A percentile compares a stretch with the other conserved stretches of the same genome.
These are phyloP conservation scores for rapeseed (Brassica napus) DNA, from an alignment of 345 rosid genomes.

Conservation along the genomic window DNA sequence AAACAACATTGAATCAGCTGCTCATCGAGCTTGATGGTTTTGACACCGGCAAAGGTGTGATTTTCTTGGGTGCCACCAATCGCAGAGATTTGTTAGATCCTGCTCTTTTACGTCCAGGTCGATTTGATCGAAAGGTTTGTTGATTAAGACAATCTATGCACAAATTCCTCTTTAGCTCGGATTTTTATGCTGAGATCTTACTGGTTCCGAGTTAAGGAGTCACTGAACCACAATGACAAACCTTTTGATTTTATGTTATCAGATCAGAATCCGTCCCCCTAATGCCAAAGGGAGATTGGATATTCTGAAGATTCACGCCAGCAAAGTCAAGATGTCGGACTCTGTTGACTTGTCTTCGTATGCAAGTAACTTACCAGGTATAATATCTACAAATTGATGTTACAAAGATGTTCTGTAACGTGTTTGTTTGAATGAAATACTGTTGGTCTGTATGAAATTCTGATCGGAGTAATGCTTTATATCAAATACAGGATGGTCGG, in stretches of 20 bases:
- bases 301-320: slow-evolving; percentile 82
- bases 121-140: slow-evolving; percentile 94
- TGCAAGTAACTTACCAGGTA: slow-evolving; percentile 91
- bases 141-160: background rate
- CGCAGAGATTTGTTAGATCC: slow-evolving; percentile 92
- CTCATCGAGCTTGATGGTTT: slow-evolving; percentile 97
- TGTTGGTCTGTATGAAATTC: slow-evolving; percentile 9
- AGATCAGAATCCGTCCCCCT: slow-evolving; percentile 92
- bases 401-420: background rate
- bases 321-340: slow-evolving; percentile 93
- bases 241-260: slow-evolving; percentile 5
- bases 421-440: too few relatives aligned
- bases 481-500: slow-evolving; percentile 74
- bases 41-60: slow-evolving; percentile 97
- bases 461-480: slow-evolving; percentile 23
- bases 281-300: slow-evolving; percentile 85
- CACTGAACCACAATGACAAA: background rate
- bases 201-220: background rate
- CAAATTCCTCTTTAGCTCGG: background rate
- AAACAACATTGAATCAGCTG: slow-evolving; percentile 93
- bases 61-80: slow-evolving; percentile 92
- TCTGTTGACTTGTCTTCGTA: slow-evolving; percentile 78
- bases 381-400: background rate
- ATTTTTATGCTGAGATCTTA: background rate
- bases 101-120: slow-evolving; percentile 95